phyloP scores from a whole-genome alignment of 73 alveolate species.

The Effrenium voratum region DNA sequence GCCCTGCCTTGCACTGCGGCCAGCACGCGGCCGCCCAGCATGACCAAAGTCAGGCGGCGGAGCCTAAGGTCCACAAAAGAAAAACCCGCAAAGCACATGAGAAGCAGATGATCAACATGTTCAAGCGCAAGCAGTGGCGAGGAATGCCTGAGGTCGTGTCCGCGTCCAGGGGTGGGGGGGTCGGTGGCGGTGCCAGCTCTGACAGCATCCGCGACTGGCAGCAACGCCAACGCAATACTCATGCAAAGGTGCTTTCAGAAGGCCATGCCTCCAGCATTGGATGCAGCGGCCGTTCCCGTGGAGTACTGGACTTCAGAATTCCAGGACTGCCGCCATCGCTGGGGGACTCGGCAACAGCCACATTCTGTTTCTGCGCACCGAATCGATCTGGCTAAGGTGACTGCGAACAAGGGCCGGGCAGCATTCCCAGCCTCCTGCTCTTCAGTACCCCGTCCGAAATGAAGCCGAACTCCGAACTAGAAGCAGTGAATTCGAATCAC shows the following conservation, averaged over 20 bases:
- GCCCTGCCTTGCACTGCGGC: constrained; percentile 1
- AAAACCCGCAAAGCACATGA: too few relatives aligned
- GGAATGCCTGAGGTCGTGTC: background rate
- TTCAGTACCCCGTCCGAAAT: too few relatives aligned
- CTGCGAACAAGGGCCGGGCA: constrained; percentile 37
- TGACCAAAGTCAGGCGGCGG: constrained; percentile 87
- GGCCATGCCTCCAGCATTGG: constrained; percentile 58
- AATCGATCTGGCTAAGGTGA: background rate
- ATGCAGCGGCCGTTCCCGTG: constrained; percentile 56
- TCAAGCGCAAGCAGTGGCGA: too few relatives aligned
- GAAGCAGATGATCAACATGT: too few relatives aligned
- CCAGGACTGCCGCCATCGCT: too few relatives aligned
- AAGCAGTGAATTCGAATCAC: too few relatives aligned
- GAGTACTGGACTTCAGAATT: constrained; percentile 20
- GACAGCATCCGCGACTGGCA: constrained; percentile 62
- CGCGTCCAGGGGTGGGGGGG: constrained; percentile 90
- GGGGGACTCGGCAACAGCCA: too few relatives aligned
- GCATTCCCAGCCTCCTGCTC: constrained; percentile 68
- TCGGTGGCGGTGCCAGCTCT: constrained; percentile 77
- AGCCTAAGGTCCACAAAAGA: too few relatives aligned
- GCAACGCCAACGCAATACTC: too few relatives aligned
- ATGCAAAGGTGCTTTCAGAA: too few relatives aligned
- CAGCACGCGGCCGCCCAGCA: constrained; percentile 14
- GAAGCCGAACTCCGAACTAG: background rate
- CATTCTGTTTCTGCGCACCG: background rate